Percentiles rank a stretch among this genome's conserved stretches.
Conservation (phyloP, 2,329 filamentous ascomycete genomes). For the Fusarium succisae region DNA sequence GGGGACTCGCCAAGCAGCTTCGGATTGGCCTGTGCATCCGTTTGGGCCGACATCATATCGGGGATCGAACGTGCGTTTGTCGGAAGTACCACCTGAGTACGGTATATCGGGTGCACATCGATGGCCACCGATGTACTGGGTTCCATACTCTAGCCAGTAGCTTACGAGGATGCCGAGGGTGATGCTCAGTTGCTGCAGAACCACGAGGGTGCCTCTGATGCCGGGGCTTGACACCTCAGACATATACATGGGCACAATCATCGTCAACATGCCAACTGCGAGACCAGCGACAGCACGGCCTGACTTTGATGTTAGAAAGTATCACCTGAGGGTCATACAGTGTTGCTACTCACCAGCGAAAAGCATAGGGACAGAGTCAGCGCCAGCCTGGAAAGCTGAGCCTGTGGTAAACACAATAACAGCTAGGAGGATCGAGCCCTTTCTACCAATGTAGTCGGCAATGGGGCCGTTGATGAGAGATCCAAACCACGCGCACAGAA, state of each 20-base stretch:
- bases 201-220: slow-evolving; percentile 57
- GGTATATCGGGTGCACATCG: not conserved
- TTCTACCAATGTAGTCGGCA: slow-evolving; percentile 46
- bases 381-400: slow-evolving; percentile 55
- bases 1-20: slow-evolving; percentile 43
- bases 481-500: slow-evolving; percentile 59
- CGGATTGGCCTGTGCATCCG: not conserved
- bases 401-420: slow-evolving; percentile 51
- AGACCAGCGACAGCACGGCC: not conserved
- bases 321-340: no score
- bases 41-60: not conserved
- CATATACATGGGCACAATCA: slow-evolving; percentile 54
- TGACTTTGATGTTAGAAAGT: not conserved
- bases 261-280: slow-evolving; percentile 35
- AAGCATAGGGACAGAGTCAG: slow-evolving; percentile 53
- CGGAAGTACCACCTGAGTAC: not conserved
- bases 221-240: slow-evolving; percentile 59
- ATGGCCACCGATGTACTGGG: slow-evolving; percentile 37
- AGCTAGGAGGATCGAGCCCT: slow-evolving; percentile 47
- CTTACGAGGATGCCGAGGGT: slow-evolving; percentile 44
- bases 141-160: slow-evolving; percentile 46
- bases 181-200: slow-evolving; percentile 51
- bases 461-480: slow-evolving; percentile 54
- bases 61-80: not conserved
- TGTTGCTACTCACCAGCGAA: slow-evolving; percentile 44